phyloP scores from a whole-genome alignment of 1,284 basidiomycete genomes.

The Boletellus deceptivus region DNA sequence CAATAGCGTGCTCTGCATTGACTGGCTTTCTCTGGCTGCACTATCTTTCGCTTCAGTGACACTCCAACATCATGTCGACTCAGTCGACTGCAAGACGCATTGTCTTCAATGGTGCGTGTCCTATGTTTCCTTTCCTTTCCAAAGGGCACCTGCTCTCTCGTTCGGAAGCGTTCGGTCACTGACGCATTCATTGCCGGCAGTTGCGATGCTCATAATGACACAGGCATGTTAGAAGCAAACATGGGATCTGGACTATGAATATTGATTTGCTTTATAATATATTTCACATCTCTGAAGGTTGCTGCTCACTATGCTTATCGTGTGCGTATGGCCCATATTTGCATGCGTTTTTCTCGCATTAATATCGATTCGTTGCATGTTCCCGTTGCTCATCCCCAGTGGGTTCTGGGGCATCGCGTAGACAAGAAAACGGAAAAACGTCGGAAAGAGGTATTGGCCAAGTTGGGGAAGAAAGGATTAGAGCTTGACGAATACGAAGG shows the following conservation, averaged over 20 bases:
- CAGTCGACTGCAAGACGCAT: constrained; percentile 26
- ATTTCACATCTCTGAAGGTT: constrained; percentile 34
- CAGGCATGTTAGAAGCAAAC: constrained; percentile 45
- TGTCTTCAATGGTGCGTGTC: constrained; percentile 26
- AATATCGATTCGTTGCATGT: background rate
- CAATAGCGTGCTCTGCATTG: background rate
- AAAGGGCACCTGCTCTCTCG: background rate
- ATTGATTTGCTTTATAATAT: constrained; percentile 2
- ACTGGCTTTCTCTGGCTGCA: background rate
- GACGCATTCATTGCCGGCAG: constrained; percentile 33
- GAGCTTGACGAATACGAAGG: constrained; percentile 81
- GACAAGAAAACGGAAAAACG: constrained; percentile 68
- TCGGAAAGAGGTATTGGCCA: constrained; percentile 68
- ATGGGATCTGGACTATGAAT: background rate
- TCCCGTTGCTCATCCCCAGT: constrained; percentile 30
- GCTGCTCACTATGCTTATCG: constrained; percentile 51
- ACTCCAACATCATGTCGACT: constrained; percentile 19
- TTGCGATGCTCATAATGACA: constrained; percentile 60
- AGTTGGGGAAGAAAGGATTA: constrained; percentile 68
- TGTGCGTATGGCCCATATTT: constrained; percentile 31
- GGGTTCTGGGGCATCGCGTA: constrained; percentile 48
- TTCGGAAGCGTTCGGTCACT: constrained; percentile 6
- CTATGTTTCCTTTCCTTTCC: background rate
- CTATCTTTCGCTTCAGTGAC: background rate
- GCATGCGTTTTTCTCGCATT: background rate